Evolutionary conservation across 768 basidiomycete genomes (phyloP).

Genomic region (Podaxis mareebaensis): DNA sequence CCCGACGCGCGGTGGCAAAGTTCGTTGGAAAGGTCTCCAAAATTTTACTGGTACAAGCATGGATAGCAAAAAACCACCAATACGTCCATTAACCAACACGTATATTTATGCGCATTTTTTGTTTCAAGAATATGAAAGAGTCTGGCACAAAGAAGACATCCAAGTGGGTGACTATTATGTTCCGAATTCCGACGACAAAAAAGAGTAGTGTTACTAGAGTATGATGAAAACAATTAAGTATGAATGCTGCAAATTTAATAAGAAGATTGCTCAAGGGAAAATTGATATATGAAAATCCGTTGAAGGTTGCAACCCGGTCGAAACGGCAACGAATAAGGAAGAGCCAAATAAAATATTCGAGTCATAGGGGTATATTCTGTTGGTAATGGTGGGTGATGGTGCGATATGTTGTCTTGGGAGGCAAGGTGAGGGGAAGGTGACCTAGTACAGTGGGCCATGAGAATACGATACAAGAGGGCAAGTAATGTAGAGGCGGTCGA

Average conservation of each 20-base stretch:
- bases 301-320: slow-evolving; percentile 3
- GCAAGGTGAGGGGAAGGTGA: background rate
- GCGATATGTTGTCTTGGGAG: background rate
- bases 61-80: no score
- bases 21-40: background rate
- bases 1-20: background rate
- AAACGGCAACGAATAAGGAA: background rate
- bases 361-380: background rate
- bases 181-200: slow-evolving; percentile 6
- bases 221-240: background rate
- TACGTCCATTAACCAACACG: no score
- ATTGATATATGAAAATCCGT: background rate
- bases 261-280: slow-evolving; percentile 23
- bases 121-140: no score
- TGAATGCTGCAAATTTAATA: background rate
- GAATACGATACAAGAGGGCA: background rate
- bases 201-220: background rate
- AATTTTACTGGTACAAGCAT: no score
- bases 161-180: background rate
- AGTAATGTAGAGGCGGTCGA: background rate
- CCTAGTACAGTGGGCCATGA: background rate
- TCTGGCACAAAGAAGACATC: background rate
- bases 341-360: background rate
- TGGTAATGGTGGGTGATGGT: background rate
- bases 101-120: no score